These are phyloP conservation scores for Kondoa subrosea DNA, from an alignment of 768 basidiomycete species.

Conservation along the genomic window DNA sequence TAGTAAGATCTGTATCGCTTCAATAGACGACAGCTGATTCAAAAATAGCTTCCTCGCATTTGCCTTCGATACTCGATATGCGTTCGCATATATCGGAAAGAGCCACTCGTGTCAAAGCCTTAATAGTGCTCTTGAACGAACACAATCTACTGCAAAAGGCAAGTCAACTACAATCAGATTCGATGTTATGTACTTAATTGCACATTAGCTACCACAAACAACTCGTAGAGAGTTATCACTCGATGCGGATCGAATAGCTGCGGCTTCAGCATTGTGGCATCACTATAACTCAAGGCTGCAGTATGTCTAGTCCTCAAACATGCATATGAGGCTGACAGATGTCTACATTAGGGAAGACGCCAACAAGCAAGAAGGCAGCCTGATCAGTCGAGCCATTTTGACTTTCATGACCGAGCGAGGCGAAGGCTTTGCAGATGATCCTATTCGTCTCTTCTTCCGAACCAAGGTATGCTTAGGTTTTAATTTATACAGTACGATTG, in stretches of 20 bases:
- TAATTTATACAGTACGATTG: neutral
- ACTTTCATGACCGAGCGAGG: conserved; percentile 48
- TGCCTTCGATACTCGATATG: conserved; percentile 61
- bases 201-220: conserved; percentile 55
- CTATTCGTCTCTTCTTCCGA: conserved; percentile 70
- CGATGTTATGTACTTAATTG: neutral
- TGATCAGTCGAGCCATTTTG: conserved; percentile 51
- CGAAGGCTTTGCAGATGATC: conserved; percentile 50
- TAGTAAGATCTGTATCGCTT: conserved; percentile 36
- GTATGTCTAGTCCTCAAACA: conserved; percentile 22
- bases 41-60: conserved; percentile 44
- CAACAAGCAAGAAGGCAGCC: conserved; percentile 30
- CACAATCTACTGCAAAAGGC: conserved; percentile 67
- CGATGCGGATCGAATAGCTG: conserved; percentile 74
- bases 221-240: conserved; percentile 56
- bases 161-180: conserved; percentile 10
- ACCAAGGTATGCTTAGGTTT: conserved; percentile 33
- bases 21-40: neutral
- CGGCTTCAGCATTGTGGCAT: conserved; percentile 61
- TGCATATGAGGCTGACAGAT: neutral
- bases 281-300: conserved; percentile 31
- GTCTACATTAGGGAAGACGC: neutral
- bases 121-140: conserved; percentile 77
- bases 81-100: conserved; percentile 57
- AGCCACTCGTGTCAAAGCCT: conserved; percentile 57